phyloP scores from a whole-genome alignment of 2,329 filamentous ascomycete genomes.

The Zelopaecilomyces penicillatus region DNA sequence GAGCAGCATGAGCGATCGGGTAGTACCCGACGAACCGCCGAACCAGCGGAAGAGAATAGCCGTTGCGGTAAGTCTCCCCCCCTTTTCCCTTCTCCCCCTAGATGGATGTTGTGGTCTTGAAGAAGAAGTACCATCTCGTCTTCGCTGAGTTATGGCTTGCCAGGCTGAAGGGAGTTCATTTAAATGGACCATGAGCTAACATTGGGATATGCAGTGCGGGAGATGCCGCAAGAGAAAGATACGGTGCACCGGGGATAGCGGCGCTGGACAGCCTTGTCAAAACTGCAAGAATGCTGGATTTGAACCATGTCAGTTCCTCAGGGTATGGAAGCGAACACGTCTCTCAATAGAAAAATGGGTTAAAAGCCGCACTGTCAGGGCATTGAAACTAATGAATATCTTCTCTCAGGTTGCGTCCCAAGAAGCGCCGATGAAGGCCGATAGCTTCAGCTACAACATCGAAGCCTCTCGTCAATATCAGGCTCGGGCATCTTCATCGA shows the following conservation, averaged over 20 bases:
- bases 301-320: slow-evolving; percentile 67
- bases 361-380: not conserved
- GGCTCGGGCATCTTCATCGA: slow-evolving; percentile 14
- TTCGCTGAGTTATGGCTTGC: not conserved
- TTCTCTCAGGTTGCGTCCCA: slow-evolving; percentile 23
- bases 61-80: slow-evolving; percentile 42
- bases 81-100: not conserved
- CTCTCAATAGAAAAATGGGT: not conserved
- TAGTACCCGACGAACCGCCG: slow-evolving; percentile 25
- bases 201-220: slow-evolving; percentile 53
- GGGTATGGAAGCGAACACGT: slow-evolving; percentile 44
- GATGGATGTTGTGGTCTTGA: not conserved
- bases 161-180: not conserved
- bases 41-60: slow-evolving; percentile 50
- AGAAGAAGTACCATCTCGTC: not conserved
- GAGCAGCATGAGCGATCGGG: slow-evolving; percentile 11
- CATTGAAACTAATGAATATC: slow-evolving; percentile 1
- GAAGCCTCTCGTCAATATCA: slow-evolving; percentile 24
- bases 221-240: slow-evolving; percentile 93
- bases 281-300: slow-evolving; percentile 73
- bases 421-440: slow-evolving; percentile 20
- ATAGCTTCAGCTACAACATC: slow-evolving; percentile 20
- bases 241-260: slow-evolving; percentile 79
- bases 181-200: slow-evolving; percentile 14
- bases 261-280: slow-evolving; percentile 66